Base-by-base conservation (phyloP, 2,329 filamentous ascomycete genomes). In the Aspergillus viridinutans region DNA sequence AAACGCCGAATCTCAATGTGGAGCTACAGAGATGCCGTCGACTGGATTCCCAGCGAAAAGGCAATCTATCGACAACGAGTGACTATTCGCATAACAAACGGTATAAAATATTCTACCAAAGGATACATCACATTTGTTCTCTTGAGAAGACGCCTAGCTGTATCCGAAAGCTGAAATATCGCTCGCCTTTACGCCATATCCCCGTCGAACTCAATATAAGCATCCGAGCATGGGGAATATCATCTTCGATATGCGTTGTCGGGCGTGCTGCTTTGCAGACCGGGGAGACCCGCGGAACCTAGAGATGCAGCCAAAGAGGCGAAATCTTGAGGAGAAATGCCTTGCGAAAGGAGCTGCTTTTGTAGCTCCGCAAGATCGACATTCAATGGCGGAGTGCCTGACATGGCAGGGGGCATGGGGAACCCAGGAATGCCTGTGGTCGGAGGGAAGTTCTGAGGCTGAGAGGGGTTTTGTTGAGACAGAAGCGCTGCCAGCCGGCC, bases 181-280 rank as follows among this genome's bases (percentile, higher is more conserved):
- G 20, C 12, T 21, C 8, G 25, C 21, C n/a, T 23, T 26, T 47
- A 52, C 54, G 49, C 54, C 28, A 55, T 25, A 49, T 35, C 45
- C 43, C 21, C 40, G 8, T 38, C 43, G n/a, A 40, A 56, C 28
- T 45, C 26, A 96, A 75, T 8, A 90, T 12, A 50, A 40, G 20
- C 47, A 90, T 5, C 83, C 90, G 59, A 87, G 77, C 63, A 78
- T 81, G 58, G 88, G 70, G 49, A 14, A 61, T 70, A 20, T 67
- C 55, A 61, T 61, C 66, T 50, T 59, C 64, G 55, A 59, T 68
- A 71, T 25, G 67, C 71, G 49, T 71, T 71, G 23, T 72, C 76
- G 4, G 75, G 64, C 52, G 61, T 70, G 35, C 67, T 72, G 23
- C 66, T 70, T 54, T 71, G 70, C 57, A 74, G 64, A 42, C 70